A percentile compares a stretch with the other conserved stretches of the same genome.
Evolutionary conservation across 768 basidiomycete species (phyloP).

Genomic region (Daedaleopsis nitida): DNA sequence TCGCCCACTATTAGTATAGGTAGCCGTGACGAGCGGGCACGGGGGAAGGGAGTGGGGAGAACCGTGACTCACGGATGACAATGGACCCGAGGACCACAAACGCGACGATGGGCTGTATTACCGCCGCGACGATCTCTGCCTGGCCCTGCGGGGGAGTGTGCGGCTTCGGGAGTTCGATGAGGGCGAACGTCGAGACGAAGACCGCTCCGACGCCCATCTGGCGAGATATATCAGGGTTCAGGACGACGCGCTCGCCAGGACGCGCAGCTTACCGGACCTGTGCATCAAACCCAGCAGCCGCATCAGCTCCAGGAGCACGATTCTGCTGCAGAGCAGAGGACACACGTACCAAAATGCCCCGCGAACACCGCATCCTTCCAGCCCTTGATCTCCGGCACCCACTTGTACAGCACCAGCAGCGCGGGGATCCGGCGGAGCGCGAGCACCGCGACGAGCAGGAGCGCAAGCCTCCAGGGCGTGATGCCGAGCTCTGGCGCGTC

Average conservation of each 20-base stretch:
- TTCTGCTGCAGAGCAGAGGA: neutral
- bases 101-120: constrained; percentile 80
- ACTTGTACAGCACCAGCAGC: constrained; percentile 74
- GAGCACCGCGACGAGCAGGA: constrained; percentile 69
- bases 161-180: constrained; percentile 59
- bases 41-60: neutral
- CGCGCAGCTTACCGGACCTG: neutral
- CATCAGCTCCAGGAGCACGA: neutral
- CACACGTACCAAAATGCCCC: constrained; percentile 81
- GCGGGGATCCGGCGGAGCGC: constrained; percentile 79
- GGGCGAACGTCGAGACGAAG: constrained; percentile 80
- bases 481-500: constrained; percentile 59
- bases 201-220: constrained; percentile 93
- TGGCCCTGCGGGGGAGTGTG: constrained; percentile 63
- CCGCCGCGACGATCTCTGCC: constrained; percentile 68
- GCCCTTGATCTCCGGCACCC: constrained; percentile 83
- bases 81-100: constrained; percentile 90
- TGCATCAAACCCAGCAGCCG: neutral
- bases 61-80: constrained; percentile 60
- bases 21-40: too few species aligned
- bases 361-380: constrained; percentile 89
- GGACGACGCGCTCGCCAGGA: neutral
- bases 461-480: constrained; percentile 67
- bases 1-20: neutral
- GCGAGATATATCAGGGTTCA: neutral